Conservation (phyloP, 1,284 basidiomycete species). For the Lignosus rhinocerotis region DNA sequence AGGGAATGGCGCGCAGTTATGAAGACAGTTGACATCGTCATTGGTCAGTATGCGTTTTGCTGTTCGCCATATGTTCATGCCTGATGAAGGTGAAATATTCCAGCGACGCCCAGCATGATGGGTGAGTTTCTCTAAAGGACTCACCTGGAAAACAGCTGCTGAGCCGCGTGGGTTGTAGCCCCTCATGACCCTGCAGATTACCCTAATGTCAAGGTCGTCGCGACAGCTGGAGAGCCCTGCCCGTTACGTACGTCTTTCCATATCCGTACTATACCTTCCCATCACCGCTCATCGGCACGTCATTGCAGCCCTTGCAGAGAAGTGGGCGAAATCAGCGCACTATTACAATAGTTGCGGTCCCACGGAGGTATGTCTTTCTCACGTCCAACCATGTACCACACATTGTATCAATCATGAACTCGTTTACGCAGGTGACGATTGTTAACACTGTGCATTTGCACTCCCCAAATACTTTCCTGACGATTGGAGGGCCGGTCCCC, state of each 20-base stretch:
- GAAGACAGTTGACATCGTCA: constrained; percentile 57
- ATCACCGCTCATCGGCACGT: constrained; percentile 5
- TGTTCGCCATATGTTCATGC: constrained; percentile 28
- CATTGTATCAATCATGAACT: not conserved
- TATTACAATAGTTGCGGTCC: constrained; percentile 54
- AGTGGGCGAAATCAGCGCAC: constrained; percentile 44
- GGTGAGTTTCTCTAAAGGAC: constrained; percentile 22
- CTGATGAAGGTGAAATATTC: constrained; percentile 22
- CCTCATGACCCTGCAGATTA: constrained; percentile 56
- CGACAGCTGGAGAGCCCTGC: constrained; percentile 63
- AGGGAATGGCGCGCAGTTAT: constrained; percentile 58
- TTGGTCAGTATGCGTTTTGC: constrained; percentile 38
- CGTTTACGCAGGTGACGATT: constrained; percentile 49
- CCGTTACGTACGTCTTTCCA: constrained; percentile 44
- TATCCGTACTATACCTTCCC: not conserved
- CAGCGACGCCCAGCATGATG: constrained; percentile 44
- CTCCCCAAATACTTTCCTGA: constrained; percentile 41
- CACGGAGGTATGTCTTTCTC: constrained; percentile 40
- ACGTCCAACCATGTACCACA: not conserved
- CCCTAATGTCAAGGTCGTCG: constrained; percentile 56
- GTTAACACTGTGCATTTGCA: constrained; percentile 59
- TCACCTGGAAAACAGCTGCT: not conserved
- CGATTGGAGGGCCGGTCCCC: constrained; percentile 57
- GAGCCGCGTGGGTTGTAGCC: constrained; percentile 22
- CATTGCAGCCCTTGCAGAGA: constrained; percentile 49